Evolutionary conservation across 1,284 basidiomycete species (phyloP), one percentile per base, ranked within the genome.

Genomic region (Pyrrhoderma noxium): DNA sequence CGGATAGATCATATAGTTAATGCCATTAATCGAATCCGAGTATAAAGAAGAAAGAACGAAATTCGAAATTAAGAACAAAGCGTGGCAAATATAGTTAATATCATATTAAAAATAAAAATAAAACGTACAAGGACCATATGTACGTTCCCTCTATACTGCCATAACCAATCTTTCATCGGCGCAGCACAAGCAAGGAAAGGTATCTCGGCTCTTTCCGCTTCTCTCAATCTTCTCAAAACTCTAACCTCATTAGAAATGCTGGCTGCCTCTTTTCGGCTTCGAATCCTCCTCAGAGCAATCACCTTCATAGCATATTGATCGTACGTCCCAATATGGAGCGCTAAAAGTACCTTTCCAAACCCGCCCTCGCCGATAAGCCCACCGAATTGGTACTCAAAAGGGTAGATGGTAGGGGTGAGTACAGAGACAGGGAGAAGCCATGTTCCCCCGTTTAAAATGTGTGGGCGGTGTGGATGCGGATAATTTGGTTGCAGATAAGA

Each of bases 361-460:
- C 51, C 51, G 11, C 51, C 51, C 37, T 52, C 51, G 31, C 51
- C 51, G 19, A 52, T 19, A 7, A 37, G n/a, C 16, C 51, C 51
- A 8, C 45, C 51, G 23, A 52, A 52, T 38, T 52, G 51, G 27
- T 52, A 52, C 22, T 52, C 51, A 25, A 52, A 52, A 18, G 45
- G 16, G 21, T 39, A 52, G 18, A 36, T 13, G 8, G 44, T 8
- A 8, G 21, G 36, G 35, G 27, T 31, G 22, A 52, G 37, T 18
- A 52, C 34, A 21, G 45, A 13, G 45, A 52, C 38, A 1, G 51
- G 51, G 4, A 52, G 23, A n/a, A 52, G 38, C 51, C 51, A 52
- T 2, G 51, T 34, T 4, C 39, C 35, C n/a, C 44, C 42, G 18
- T n/a, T n/a, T n/a, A 14, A 18, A 13, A 51, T 27, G 27, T 41